phyloP scores from a whole-genome alignment of 805 yeast species.

The Torulaspora microellipsoides region DNA sequence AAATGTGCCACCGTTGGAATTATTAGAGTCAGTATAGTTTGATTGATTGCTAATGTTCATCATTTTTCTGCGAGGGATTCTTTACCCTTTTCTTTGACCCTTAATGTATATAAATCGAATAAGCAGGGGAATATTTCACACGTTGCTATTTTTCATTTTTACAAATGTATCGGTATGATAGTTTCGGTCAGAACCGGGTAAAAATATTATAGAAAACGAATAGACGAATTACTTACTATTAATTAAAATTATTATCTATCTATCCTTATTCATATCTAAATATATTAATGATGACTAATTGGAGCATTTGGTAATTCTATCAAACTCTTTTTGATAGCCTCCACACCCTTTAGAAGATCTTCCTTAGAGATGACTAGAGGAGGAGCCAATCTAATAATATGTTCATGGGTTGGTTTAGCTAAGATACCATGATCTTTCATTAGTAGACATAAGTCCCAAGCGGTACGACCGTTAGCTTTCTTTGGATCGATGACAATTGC shows the following conservation, averaged over 20 bases:
- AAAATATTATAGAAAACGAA: no score
- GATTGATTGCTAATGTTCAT: conserved; percentile 5
- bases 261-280: no score
- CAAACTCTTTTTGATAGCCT: conserved; percentile 44
- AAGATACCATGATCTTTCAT: conserved; percentile 86
- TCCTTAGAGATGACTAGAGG: conserved; percentile 88
- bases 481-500: conserved; percentile 88
- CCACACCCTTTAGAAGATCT: conserved; percentile 78
- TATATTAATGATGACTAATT: conserved; percentile 9
- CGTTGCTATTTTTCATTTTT: no score
- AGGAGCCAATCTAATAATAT: conserved; percentile 93
- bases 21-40: neutral
- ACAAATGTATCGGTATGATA: no score
- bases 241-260: neutral
- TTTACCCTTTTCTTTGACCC: neutral
- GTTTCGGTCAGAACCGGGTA: no score
- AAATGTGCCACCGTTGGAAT: no score
- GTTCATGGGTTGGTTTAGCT: conserved; percentile 96
- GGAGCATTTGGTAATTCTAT: conserved; percentile 13
- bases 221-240: neutral
- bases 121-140: no score
- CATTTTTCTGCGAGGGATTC: neutral
- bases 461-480: conserved; percentile 82
- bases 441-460: conserved; percentile 91
- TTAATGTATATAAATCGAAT: no score